Conservation (phyloP, 2,329 filamentous ascomycete species). For the Sclerotiophoma versabilis region DNA sequence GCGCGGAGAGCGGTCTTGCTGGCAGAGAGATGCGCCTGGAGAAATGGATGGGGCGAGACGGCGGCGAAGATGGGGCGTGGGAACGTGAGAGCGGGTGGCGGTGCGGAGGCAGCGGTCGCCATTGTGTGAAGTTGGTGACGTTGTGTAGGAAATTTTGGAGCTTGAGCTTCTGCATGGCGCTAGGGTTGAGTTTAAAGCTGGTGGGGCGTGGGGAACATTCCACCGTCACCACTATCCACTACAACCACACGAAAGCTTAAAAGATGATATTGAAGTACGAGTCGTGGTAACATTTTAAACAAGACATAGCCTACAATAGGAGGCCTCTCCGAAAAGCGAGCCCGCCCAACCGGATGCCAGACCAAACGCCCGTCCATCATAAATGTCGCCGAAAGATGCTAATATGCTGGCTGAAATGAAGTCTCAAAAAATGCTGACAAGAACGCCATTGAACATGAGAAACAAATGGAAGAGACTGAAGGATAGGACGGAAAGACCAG, state of each 20-base stretch:
- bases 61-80: conserved; percentile 81
- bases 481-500: conserved; percentile 19
- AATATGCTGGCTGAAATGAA: conserved; percentile 24
- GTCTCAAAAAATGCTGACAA: conserved; percentile 13
- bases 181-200: conserved; percentile 28
- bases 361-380: conserved; percentile 21
- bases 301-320: conserved; percentile 13
- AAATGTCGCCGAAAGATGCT: conserved; percentile 30
- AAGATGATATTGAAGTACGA: neutral
- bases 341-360: conserved; percentile 12
- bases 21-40: conserved; percentile 85
- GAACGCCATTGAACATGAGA: conserved; percentile 10
- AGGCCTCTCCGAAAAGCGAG: conserved; percentile 8
- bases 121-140: conserved; percentile 22
- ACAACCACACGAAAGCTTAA: neutral
- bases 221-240: neutral
- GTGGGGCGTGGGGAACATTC: conserved; percentile 19
- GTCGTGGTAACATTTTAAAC: conserved; percentile 16
- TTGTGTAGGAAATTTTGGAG: conserved; percentile 36
- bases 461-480: conserved; percentile 37
- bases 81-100: conserved; percentile 55
- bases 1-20: conserved; percentile 70
- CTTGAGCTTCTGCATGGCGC: conserved; percentile 24
- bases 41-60: conserved; percentile 85
- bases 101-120: conserved; percentile 28